phyloP scores from a whole-genome alignment of 768 basidiomycete species.

The Tylopilus plumbeoviolaceoides region DNA sequence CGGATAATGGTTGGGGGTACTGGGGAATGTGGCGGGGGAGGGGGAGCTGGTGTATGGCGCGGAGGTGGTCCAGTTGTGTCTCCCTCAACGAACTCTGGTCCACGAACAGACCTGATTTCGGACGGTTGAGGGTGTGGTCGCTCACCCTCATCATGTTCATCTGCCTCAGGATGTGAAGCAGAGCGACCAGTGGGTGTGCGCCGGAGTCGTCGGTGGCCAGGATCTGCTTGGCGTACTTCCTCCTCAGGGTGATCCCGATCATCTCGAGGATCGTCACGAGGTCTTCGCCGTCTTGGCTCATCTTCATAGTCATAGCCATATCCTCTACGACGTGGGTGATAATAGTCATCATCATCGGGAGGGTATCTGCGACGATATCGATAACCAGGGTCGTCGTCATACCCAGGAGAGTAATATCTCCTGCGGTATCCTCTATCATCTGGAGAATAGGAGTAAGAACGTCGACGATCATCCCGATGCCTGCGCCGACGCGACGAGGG shows the following conservation, averaged over 20 bases:
- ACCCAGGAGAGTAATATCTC: constrained; percentile 8
- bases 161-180: constrained; percentile 5
- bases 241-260: neutral
- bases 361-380: constrained; percentile 12
- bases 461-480: constrained; percentile 9
- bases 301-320: neutral
- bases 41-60: neutral
- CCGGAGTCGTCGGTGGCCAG: neutral
- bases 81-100: constrained; percentile 12
- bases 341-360: constrained; percentile 9
- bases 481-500: neutral
- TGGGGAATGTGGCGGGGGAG: constrained; percentile 18
- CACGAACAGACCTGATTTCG: constrained; percentile 4
- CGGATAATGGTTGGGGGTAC: constrained; percentile 29
- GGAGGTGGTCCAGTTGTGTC: constrained; percentile 1
- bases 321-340: constrained; percentile 14
- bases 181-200: constrained; percentile 17
- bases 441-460: constrained; percentile 25
- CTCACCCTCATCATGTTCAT: constrained; percentile 14
- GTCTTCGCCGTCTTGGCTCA: constrained; percentile 6
- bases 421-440: constrained; percentile 3
- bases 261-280: neutral
- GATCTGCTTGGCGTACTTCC: constrained; percentile 11
- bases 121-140: constrained; percentile 10
- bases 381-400: constrained; percentile 10